Evolutionary conservation across 2,329 filamentous ascomycete species (phyloP).

Genomic region (Chrysosporium keratinophilum): DNA sequence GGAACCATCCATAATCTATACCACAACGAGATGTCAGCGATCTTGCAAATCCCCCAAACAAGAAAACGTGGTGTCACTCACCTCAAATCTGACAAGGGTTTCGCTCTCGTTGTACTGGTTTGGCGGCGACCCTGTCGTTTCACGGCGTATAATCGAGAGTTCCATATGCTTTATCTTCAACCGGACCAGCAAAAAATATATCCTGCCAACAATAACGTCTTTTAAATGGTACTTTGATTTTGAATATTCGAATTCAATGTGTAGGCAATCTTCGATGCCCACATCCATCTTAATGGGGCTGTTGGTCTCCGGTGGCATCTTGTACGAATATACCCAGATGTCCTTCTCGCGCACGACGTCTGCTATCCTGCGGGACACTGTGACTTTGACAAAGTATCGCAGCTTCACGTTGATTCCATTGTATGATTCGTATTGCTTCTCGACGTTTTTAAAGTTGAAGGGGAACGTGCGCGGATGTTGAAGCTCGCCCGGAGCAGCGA

Average conservation of each 20-base stretch:
- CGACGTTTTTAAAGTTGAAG: constrained; percentile 99
- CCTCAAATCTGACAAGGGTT: constrained; percentile 92
- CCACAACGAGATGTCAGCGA: constrained; percentile 1
- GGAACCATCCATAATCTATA: constrained; percentile 96
- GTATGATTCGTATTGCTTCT: constrained; percentile 99
- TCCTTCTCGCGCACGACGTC: constrained; percentile 99
- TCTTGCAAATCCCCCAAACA: background rate
- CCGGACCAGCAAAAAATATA: constrained; percentile 94
- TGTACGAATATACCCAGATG: constrained; percentile 98
- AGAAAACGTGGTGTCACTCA: constrained; percentile 28
- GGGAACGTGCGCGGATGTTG: constrained; percentile 98
- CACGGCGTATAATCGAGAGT: constrained; percentile 88
- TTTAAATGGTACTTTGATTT: constrained; percentile 99
- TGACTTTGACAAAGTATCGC: constrained; percentile 95
- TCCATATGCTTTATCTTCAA: constrained; percentile 99
- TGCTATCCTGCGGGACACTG: constrained; percentile 90
- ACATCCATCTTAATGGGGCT: constrained; percentile 99
- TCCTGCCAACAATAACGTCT: constrained; percentile 95
- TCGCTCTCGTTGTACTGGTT: constrained; percentile 99
- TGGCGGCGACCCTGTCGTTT: constrained; percentile 90
- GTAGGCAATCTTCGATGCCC: constrained; percentile 95
- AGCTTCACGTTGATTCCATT: constrained; percentile 99
- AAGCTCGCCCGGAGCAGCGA: constrained; percentile 91
- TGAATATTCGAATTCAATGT: constrained; percentile 99
- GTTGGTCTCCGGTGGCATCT: constrained; percentile 96